Conservation (phyloP, 192 early-diverging fungal species). For the Gigaspora rosea region DNA sequence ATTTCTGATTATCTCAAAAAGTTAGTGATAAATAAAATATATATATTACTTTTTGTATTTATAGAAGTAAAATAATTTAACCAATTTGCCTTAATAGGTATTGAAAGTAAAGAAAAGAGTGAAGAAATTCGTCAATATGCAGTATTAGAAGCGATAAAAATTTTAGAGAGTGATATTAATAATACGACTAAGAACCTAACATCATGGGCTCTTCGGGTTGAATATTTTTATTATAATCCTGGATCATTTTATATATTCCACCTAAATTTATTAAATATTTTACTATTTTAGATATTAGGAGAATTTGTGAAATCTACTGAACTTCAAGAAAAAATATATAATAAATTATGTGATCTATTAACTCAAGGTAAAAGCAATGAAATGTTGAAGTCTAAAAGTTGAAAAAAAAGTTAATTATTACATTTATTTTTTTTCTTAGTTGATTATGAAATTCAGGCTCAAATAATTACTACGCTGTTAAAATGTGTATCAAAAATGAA, state of each 20-base stretch:
- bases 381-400: neutral
- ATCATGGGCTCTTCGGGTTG: neutral
- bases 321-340: neutral
- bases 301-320: neutral
- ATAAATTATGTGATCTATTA: slow-evolving; percentile 12
- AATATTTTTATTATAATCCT: neutral
- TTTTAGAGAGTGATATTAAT: neutral
- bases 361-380: neutral
- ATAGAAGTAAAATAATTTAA: neutral
- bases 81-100: neutral
- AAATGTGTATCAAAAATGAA: slow-evolving; percentile 25
- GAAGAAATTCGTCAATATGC: neutral
- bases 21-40: neutral
- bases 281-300: neutral
- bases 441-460: neutral
- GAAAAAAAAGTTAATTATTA: neutral
- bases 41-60: neutral
- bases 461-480: slow-evolving; percentile 10
- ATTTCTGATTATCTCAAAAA: slow-evolving; percentile 4
- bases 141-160: slow-evolving; percentile 1
- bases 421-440: neutral
- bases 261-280: neutral
- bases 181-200: neutral
- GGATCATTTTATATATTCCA: neutral
- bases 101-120: neutral